Base-by-base conservation (phyloP, 176 grass and related monocot species). In the Puccinellia tenuiflora region DNA sequence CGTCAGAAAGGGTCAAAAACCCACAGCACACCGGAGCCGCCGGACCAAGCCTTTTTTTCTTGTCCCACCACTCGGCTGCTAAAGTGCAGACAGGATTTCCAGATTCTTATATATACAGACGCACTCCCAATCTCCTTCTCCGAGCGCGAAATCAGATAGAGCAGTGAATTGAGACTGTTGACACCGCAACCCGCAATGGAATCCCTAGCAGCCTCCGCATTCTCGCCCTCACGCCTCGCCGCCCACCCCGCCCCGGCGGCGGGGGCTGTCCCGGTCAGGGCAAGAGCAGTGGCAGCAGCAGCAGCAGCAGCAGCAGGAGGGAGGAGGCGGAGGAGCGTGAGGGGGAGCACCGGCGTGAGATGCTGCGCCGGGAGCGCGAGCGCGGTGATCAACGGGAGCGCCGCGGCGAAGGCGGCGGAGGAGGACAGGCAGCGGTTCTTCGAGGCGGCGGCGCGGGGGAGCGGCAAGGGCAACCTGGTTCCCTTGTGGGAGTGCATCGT, bases 401-500 rank as follows among this genome's bases (percentile, higher is more conserved):
- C 74, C 46, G 83, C 75, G 37, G 82, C 71, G 73, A 63, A 57
- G 86, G 86, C 62, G 39, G 85, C 8, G 84, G 85, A 59, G 50
- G 91, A 87, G 60, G 91, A 91, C 74, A 77, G 50, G 47, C 52
- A n/a, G 73, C 88, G 77, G 14, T 97, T 97, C 80, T 80, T 83
- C 79, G 94, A 93, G 88, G 91, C 94, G 53, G 91, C 86, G 45
- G 91, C 87, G 25, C 84, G 68, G 37, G 90, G 88, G 68, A 91
- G 37, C 80, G 84, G 84, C 12, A 83, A 86, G 79, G 88, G 93
- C 59, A 92, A 90, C 86, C 83, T 96, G 72, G 90, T 96, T 46
- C 93, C 93, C 35, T 37, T 96, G 52, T 92, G 90, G 65, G 86
- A 90, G 75, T 87, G 86, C 84, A 97, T 97, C 76, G 89, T 97